Base-by-base conservation (phyloP, 768 basidiomycete genomes). In the Termitomyces bulborhizus region DNA sequence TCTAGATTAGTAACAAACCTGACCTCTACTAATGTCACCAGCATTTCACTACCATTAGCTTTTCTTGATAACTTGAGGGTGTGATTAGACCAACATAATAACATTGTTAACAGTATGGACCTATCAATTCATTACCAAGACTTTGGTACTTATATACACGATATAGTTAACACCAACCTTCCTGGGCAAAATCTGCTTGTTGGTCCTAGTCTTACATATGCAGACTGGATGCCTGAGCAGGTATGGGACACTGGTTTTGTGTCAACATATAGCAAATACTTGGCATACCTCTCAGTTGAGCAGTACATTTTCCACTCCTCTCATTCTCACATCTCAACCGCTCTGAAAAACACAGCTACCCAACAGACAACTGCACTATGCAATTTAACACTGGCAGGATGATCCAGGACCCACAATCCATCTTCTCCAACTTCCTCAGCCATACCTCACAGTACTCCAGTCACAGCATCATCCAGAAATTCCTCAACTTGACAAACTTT, bases 1-100 rank as follows among this genome's bases (percentile, higher is more conserved):
- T 88, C 21, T 86, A 90, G 66, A 78, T 82, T 4, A 88, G 84
- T 1, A 90, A 92, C 67, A 87, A 90, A 68, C 80, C 73, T 9
- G 80, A 82, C 66, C 67, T 81, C 42, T 84, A 81, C 55, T 75
- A 60, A 0, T 53, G 59, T 24, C 77, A 76, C 57, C 66, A 65
- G 0, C 75, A 77, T 63, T 73, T 77, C 18, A 66, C 69, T 1
- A 18, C 58, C 4, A 69, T 67, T 32, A 48, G 59, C 43, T 16
- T 46, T 13, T 44, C 11, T 4, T 31, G 3, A 26, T 15, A 9
- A 13, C 16, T 24, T 2, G 31, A 7, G 9, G 7, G 16, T 4
- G 8, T 24, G 3, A 2, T 0, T 26, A 5, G 47, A 26, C 15
- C 24, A 9, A 48, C 6, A 24, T 18, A 4, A 40, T 18, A 4